Conservation (phyloP, 2,329 filamentous ascomycete genomes). For the Cordyceps fumosorosea region DNA sequence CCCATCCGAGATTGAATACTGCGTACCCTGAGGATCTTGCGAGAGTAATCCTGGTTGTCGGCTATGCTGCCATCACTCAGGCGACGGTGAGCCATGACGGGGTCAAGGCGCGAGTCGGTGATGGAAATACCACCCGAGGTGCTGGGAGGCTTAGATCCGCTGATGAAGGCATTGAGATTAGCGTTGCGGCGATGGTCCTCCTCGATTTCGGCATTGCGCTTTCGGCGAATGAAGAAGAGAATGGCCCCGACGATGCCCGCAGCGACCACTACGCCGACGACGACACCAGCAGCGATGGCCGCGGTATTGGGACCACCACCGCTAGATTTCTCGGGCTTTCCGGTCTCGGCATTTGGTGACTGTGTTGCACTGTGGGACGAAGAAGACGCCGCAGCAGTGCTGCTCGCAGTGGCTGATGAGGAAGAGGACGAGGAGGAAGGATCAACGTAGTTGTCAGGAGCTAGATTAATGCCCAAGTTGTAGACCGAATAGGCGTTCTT, state of each 20-base stretch:
- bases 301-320: constrained; percentile 57
- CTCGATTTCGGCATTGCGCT: constrained; percentile 69
- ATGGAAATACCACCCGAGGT: constrained; percentile 63
- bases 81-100: constrained; percentile 74
- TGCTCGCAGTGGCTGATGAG: constrained; percentile 21
- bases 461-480: constrained; percentile 42
- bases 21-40: constrained; percentile 87
- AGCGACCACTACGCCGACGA: constrained; percentile 71
- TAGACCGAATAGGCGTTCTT: constrained; percentile 36
- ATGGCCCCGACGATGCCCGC: constrained; percentile 59
- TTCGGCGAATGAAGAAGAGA: constrained; percentile 69
- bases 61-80: constrained; percentile 94
- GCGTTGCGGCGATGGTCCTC: constrained; percentile 79
- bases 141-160: constrained; percentile 53
- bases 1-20: not conserved
- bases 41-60: constrained; percentile 93
- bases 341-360: constrained; percentile 15
- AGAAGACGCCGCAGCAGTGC: constrained; percentile 18
- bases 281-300: constrained; percentile 80
- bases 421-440: constrained; percentile 19
- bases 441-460: constrained; percentile 28
- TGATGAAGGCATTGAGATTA: constrained; percentile 70
- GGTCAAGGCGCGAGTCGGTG: constrained; percentile 79
- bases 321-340: constrained; percentile 1
- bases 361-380: constrained; percentile 20